A percentile compares a stretch with the other conserved stretches of the same genome.
Evolutionary conservation across 306 rosid genomes (phyloP).

Genomic region (Alnus rubra): DNA sequence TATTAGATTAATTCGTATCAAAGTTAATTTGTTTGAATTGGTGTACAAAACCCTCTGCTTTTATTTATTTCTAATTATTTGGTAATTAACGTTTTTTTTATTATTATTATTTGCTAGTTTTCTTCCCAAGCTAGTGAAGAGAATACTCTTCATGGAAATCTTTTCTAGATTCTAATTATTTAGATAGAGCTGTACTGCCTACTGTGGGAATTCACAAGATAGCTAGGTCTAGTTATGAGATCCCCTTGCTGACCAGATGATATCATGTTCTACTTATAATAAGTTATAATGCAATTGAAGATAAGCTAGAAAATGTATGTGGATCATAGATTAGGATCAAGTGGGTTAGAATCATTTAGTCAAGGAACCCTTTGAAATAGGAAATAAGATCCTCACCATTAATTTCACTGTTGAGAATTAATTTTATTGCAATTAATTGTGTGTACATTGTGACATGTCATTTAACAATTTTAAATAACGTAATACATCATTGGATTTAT

Average conservation of each 20-base stretch:
- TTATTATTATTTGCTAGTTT: not conserved
- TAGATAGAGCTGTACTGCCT: not conserved
- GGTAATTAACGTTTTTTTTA: no score
- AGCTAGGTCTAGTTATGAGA: slow-evolving; percentile 2
- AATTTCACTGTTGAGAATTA: no score
- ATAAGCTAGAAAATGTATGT: slow-evolving; percentile 13
- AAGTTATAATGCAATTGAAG: not conserved
- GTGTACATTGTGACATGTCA: no score
- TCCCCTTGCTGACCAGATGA: not conserved
- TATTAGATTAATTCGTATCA: no score
- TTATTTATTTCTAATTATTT: no score
- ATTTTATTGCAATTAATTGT: no score
- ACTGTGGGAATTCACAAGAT: not conserved
- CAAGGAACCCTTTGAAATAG: not conserved
- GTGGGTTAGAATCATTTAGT: slow-evolving; percentile 6
- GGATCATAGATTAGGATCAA: not conserved
- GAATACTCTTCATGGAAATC: not conserved
- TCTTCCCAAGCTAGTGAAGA: not conserved
- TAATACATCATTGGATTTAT: no score
- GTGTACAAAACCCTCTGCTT: no score
- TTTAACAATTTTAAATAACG: no score
- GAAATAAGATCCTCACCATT: no score
- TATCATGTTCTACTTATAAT: not conserved
- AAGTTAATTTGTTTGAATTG: no score
- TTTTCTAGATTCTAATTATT: not conserved